Percentiles rank a stretch among this genome's conserved stretches.
Evolutionary conservation across 2,329 filamentous ascomycete species (phyloP).

Genomic region (Cryphonectria nitschkei): DNA sequence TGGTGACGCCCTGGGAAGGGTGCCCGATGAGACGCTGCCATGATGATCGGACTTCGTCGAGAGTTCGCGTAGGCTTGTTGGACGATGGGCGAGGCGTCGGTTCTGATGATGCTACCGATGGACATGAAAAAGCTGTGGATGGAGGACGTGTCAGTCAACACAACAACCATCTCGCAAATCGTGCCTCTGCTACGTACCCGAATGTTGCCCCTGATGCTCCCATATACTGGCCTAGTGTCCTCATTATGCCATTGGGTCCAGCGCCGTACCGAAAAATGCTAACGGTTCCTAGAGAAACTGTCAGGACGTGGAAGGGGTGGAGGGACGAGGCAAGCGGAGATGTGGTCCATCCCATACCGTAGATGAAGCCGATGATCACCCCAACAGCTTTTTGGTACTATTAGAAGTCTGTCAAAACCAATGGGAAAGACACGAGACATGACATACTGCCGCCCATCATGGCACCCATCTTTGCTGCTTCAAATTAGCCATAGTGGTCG

Average conservation of each 20-base stretch:
- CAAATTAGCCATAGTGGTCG: slow-evolving; percentile 36
- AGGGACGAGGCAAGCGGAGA: slow-evolving; percentile 20
- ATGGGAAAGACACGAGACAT: slow-evolving; percentile 47
- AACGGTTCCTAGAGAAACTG: slow-evolving; percentile 69
- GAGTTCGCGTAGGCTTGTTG: slow-evolving; percentile 77
- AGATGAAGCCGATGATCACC: slow-evolving; percentile 96
- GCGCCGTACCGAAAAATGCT: slow-evolving; percentile 96
- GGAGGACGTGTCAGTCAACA: slow-evolving; percentile 22
- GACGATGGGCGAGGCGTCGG: slow-evolving; percentile 79
- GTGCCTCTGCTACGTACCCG: slow-evolving; percentile 63
- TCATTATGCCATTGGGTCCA: slow-evolving; percentile 89
- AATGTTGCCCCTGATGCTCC: slow-evolving; percentile 92
- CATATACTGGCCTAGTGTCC: slow-evolving; percentile 97
- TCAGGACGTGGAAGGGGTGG: not conserved
- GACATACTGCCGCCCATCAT: slow-evolving; percentile 97
- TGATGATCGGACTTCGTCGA: slow-evolving; percentile 74
- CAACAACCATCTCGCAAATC: not conserved
- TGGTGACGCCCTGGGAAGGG: slow-evolving; percentile 32
- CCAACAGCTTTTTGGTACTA: slow-evolving; percentile 72
- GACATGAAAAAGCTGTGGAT: slow-evolving; percentile 87
- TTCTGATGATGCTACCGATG: slow-evolving; percentile 94
- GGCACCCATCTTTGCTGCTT: slow-evolving; percentile 91
- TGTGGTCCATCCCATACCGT: slow-evolving; percentile 62
- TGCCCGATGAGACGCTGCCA: slow-evolving; percentile 47
- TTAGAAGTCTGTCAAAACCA: slow-evolving; percentile 6